A percentile compares a stretch with the other conserved stretches of the same genome.
These are phyloP conservation scores for Penstemon barbatus DNA, from an alignment of 257 asterid genomes.

Conservation along the genomic window DNA sequence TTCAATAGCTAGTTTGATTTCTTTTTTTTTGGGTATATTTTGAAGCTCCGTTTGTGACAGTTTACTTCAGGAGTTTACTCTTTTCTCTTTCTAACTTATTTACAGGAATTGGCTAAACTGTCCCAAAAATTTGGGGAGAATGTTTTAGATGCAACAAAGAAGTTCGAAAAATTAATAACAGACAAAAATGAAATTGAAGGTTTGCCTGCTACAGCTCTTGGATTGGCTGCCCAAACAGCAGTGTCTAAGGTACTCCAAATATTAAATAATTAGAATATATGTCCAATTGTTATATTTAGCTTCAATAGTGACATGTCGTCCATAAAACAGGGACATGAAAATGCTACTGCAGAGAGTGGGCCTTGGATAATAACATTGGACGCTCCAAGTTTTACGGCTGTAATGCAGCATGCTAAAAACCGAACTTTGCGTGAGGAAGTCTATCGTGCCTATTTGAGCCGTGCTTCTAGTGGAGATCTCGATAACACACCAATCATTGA, in stretches of 20 bases:
- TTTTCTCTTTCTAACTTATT: slow-evolving; percentile 22
- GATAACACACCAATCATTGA: slow-evolving; percentile 83
- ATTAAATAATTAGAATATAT: neutral
- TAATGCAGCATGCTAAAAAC: slow-evolving; percentile 86
- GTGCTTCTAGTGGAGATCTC: slow-evolving; percentile 91
- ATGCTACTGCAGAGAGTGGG: slow-evolving; percentile 91
- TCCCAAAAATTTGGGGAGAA: slow-evolving; percentile 89
- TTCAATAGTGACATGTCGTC: slow-evolving; percentile 23
- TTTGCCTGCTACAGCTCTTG: slow-evolving; percentile 82
- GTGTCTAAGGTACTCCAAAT: slow-evolving; percentile 67
- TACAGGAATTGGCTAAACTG: slow-evolving; percentile 85
- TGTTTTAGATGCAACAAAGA: slow-evolving; percentile 93
- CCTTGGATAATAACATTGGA: slow-evolving; percentile 97
- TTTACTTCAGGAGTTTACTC: slow-evolving; percentile 16
- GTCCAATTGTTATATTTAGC: slow-evolving; percentile 6
- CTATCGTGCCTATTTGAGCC: slow-evolving; percentile 80
- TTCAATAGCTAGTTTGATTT: slow-evolving; percentile 3
- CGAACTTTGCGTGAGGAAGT: slow-evolving; percentile 94
- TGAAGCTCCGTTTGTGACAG: neutral
- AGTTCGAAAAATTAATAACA: slow-evolving; percentile 82
- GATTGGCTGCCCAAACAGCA: slow-evolving; percentile 98
- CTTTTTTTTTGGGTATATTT: slow-evolving; percentile 7
- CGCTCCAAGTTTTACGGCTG: slow-evolving; percentile 86
- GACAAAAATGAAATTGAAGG: slow-evolving; percentile 93
- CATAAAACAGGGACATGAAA: slow-evolving; percentile 75